Percentiles rank a stretch among this genome's conserved stretches.
Conservation (phyloP, 495 filamentous ascomycete genomes). For the Aspergillus coremiiformis region DNA sequence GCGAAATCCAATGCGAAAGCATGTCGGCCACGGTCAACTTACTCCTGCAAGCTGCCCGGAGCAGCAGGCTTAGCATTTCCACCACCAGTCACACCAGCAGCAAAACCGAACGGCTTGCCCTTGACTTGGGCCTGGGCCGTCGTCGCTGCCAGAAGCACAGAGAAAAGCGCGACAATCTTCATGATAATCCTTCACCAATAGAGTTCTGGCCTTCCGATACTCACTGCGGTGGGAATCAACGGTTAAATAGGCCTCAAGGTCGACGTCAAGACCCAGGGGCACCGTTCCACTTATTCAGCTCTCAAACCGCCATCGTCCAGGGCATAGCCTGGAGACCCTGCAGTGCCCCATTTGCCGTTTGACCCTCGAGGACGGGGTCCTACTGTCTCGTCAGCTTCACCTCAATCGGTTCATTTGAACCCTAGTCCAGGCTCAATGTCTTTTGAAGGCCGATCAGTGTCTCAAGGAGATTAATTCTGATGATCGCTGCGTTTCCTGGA, state of each 20-base stretch:
- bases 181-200: not conserved
- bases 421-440: not conserved
- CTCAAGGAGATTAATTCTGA: not conserved
- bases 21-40: not conserved
- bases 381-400: not conserved
- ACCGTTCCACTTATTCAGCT: not conserved
- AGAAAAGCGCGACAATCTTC: not conserved
- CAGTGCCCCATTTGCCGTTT: not conserved
- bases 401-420: not conserved
- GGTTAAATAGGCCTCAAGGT: not conserved
- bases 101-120: constrained; percentile 11
- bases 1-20: too few relatives aligned
- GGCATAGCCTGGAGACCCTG: not conserved
- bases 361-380: not conserved
- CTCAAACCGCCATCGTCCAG: not conserved
- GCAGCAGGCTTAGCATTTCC: constrained; percentile 8
- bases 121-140: constrained; percentile 2
- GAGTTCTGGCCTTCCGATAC: not conserved
- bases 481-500: not conserved
- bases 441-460: not conserved
- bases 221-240: not conserved
- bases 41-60: constrained; percentile 9
- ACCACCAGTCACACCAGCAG: constrained; percentile 13
- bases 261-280: not conserved
- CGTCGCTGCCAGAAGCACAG: not conserved